These are phyloP conservation scores for Mycena metata DNA, from an alignment of 768 basidiomycete species.

Conservation along the genomic window DNA sequence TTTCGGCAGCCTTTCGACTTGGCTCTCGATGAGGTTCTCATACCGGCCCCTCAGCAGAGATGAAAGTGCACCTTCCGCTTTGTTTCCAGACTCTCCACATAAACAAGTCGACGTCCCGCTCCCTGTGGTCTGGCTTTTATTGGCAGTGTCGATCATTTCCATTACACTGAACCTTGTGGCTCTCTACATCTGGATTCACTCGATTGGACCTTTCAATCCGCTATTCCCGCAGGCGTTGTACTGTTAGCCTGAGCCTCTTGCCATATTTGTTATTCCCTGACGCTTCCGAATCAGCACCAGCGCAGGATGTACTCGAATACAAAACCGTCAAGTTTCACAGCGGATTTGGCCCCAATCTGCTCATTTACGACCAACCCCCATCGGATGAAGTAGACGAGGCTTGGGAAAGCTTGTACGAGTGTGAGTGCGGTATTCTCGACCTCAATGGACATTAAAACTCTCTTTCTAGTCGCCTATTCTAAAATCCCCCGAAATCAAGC, in stretches of 20 bases:
- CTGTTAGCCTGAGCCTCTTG: slow-evolving; percentile 24
- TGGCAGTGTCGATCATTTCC: slow-evolving; percentile 18
- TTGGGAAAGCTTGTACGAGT: slow-evolving; percentile 42
- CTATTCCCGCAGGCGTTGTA: slow-evolving; percentile 37
- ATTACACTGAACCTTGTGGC: slow-evolving; percentile 27
- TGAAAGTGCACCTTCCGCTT: neutral
- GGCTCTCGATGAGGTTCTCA: slow-evolving; percentile 27
- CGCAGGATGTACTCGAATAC: slow-evolving; percentile 40
- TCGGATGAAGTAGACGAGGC: slow-evolving; percentile 44
- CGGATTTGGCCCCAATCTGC: slow-evolving; percentile 37
- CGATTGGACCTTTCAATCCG: slow-evolving; percentile 27
- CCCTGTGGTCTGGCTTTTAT: slow-evolving; percentile 11
- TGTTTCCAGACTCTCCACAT: slow-evolving; percentile 10
- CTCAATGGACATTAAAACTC: neutral
- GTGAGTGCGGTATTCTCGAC: slow-evolving; percentile 20
- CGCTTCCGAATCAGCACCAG: slow-evolving; percentile 36
- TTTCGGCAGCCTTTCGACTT: slow-evolving; percentile 3
- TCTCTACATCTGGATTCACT: slow-evolving; percentile 30
- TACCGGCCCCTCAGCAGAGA: slow-evolving; percentile 26
- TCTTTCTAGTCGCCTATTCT: slow-evolving; percentile 37
- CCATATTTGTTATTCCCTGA: neutral
- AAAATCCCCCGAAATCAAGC: slow-evolving; percentile 44
- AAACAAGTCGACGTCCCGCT: slow-evolving; percentile 17
- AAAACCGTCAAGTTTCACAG: slow-evolving; percentile 42
- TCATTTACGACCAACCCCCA: slow-evolving; percentile 40